A percentile compares a stretch with the other conserved stretches of the same genome.
phyloP scores from a whole-genome alignment of 2,329 filamentous ascomycete species.

The Lithohypha guttulata region DNA sequence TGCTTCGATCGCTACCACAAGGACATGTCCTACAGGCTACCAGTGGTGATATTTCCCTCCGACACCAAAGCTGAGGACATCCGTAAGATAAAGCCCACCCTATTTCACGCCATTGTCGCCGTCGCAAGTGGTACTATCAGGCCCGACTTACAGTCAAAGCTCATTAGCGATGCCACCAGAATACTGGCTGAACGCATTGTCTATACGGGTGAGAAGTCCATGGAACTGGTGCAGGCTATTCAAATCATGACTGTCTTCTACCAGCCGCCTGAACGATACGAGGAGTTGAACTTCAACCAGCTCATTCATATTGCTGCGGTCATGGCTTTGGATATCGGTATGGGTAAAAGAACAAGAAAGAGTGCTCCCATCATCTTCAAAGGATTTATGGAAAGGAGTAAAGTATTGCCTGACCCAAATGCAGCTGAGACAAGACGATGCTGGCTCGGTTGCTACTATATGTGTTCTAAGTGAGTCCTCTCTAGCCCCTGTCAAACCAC shows the following conservation, averaged over 20 bases:
- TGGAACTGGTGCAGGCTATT: constrained; percentile 73
- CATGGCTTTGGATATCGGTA: constrained; percentile 74
- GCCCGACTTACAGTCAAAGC: constrained; percentile 46
- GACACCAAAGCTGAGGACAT: constrained; percentile 44
- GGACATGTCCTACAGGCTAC: constrained; percentile 45
- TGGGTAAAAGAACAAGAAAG: constrained; percentile 47
- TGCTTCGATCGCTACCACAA: constrained; percentile 48
- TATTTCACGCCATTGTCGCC: constrained; percentile 49
- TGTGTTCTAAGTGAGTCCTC: constrained; percentile 42
- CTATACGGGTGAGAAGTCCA: constrained; percentile 63
- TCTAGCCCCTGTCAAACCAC: background rate
- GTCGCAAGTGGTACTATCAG: constrained; percentile 43
- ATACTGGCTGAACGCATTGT: constrained; percentile 64
- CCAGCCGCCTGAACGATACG: constrained; percentile 67
- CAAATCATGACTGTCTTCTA: constrained; percentile 74
- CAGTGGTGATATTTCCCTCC: constrained; percentile 47
- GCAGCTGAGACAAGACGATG: constrained; percentile 47
- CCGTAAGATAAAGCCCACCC: constrained; percentile 46
- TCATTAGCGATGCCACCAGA: constrained; percentile 61
- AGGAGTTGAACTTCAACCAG: constrained; percentile 84
- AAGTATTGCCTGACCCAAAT: constrained; percentile 35
- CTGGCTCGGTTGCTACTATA: constrained; percentile 52
- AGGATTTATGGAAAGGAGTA: constrained; percentile 30
- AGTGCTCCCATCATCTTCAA: constrained; percentile 28
- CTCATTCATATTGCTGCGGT: constrained; percentile 69